Base-by-base conservation (phyloP, 1,284 basidiomycete genomes). In the Rhizoctonia solani region DNA sequence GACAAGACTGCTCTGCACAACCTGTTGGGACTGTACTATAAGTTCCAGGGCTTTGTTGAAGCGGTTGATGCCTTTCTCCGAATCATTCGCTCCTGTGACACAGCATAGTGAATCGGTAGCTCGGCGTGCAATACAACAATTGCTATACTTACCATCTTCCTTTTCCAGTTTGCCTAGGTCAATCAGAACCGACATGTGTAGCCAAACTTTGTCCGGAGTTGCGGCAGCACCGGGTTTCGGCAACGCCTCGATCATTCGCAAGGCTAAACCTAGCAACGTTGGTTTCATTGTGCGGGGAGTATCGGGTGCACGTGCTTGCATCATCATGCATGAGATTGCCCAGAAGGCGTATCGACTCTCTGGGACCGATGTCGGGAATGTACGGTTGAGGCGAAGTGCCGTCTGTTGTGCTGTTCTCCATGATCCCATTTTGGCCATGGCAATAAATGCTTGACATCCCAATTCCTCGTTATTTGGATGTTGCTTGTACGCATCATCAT, bases 351-450 rank as follows among this genome's bases (percentile, higher is more conserved):
- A 93, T 82, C 65, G 91, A 69, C 87, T 81, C 87, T 89, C 71
- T 49, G 54, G 55, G 69, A 44, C 70, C 44, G 52, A 4, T 19
- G 41, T 52, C 5, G 61, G 41, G 27, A 65, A 54, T 16, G 27
- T 23, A 25, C 39, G 50, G 52, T 71, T 63, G 68, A 66, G 27
- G 29, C 54, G 59, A 50, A 68, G 34, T 68, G 79, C 67, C 73
- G 88, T 89, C 79, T 88, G 86, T 75, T 92, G 90, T 27, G 89
- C 89, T 50, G 85, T 83, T 75, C 90, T 91, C 90, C 90, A 92
- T 70, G 89, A 87, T 6, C 82, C 81, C 39, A 87, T 85, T 70
- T 89, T 84, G 29, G 88, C 84, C 73, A 92, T 89, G 42, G 90
- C 89, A 73, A 91, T 86, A 79, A 94, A 94, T 0, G 89, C 88